phyloP scores from a whole-genome alignment of 1,284 basidiomycete genomes.

The Pseudozyma tsukubaensis region DNA sequence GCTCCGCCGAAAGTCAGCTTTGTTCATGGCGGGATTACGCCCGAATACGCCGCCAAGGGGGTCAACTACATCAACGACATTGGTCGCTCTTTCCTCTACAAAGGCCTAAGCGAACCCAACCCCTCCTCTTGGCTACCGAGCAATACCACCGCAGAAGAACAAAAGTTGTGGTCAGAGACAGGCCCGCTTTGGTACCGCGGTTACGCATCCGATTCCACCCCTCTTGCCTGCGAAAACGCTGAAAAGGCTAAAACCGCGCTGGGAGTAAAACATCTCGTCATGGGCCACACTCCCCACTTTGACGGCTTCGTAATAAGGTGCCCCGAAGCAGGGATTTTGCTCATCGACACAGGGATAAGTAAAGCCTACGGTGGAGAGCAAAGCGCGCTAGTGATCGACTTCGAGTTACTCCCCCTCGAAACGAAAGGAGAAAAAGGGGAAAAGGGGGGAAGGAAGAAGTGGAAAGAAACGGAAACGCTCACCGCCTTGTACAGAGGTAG shows the following conservation, averaged over 20 bases:
- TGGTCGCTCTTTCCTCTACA: constrained; percentile 50
- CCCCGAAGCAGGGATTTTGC: constrained; percentile 32
- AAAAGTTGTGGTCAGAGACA: constrained; percentile 41
- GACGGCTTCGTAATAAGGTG: constrained; percentile 62
- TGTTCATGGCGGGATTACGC: constrained; percentile 66
- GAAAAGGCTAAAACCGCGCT: constrained; percentile 19
- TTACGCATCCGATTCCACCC: constrained; percentile 51
- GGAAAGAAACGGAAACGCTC: constrained; percentile 38
- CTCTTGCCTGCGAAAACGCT: constrained; percentile 45
- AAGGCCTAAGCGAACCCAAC: constrained; percentile 35
- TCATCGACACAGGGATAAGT: constrained; percentile 67
- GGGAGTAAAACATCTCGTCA: constrained; percentile 45
- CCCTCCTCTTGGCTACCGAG: constrained; percentile 33
- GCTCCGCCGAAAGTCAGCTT: constrained; percentile 43
- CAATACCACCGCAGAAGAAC: constrained; percentile 47
- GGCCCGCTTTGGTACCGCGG: constrained; percentile 67
- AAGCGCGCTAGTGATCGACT: constrained; percentile 60
- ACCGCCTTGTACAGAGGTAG: constrained; percentile 49
- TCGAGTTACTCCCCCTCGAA: constrained; percentile 28
- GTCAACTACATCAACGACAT: constrained; percentile 53
- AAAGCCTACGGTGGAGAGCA: constrained; percentile 64
- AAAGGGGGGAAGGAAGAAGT: constrained; percentile 19
- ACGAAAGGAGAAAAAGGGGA: neutral
- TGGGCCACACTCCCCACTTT: constrained; percentile 66
- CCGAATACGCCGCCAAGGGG: constrained; percentile 48